Conservation (phyloP, 331 rosid genomes). For the Erythrophleum ivorense region DNA sequence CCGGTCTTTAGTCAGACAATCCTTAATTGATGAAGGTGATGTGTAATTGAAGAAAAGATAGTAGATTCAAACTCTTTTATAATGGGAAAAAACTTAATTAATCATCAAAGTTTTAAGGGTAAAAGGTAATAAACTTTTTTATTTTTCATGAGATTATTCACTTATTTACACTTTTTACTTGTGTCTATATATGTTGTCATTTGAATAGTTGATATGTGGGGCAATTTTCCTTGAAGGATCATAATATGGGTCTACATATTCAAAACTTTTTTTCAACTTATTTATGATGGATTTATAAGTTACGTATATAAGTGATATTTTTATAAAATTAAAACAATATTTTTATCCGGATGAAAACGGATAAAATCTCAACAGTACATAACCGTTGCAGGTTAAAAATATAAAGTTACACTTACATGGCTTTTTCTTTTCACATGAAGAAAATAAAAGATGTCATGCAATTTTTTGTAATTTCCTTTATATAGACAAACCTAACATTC, state of each 20-base stretch:
- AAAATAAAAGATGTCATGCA: not conserved
- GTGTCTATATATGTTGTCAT: not conserved
- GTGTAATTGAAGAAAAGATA: conserved; percentile 38
- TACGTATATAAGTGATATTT: no score
- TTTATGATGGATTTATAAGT: no score
- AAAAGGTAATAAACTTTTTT: not conserved
- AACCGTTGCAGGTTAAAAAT: no score
- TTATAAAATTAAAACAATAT: no score
- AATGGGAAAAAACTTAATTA: not conserved
- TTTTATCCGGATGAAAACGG: no score
- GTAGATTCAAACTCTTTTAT: not conserved
- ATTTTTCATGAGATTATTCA: not conserved
- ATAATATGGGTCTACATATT: no score
- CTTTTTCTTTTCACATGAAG: not conserved
- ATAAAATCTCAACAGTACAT: no score
- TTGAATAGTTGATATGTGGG: not conserved
- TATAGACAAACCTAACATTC: no score
- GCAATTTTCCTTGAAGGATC: not conserved
- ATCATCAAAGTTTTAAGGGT: not conserved
- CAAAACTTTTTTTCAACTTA: no score
- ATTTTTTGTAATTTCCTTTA: no score
- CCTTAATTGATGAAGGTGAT: not conserved
- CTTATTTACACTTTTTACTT: no score
- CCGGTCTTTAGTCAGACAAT: not conserved
- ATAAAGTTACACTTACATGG: no score